Percentiles rank a stretch among this genome's conserved stretches.
These are phyloP conservation scores for Fusarium anthophilum DNA, from an alignment of 2,329 filamentous ascomycete species.

Conservation along the genomic window DNA sequence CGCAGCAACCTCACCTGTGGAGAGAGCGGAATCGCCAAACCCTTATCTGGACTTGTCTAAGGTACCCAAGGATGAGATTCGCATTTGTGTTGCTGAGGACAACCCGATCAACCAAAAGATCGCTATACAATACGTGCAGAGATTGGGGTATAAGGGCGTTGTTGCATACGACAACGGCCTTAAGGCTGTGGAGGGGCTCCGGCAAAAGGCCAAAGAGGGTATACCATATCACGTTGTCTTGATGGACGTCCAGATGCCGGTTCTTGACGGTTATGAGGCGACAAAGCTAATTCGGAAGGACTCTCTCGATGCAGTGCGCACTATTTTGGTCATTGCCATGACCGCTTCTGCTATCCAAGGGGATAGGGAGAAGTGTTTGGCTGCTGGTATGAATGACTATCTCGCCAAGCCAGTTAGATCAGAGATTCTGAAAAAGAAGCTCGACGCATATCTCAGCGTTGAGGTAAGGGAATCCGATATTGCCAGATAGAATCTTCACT, in stretches of 20 bases:
- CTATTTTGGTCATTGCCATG: constrained; percentile 96
- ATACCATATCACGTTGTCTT: constrained; percentile 88
- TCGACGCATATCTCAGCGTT: constrained; percentile 66
- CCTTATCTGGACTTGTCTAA: constrained; percentile 73
- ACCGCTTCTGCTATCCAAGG: constrained; percentile 94
- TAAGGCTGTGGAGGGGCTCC: constrained; percentile 87
- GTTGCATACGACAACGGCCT: constrained; percentile 91
- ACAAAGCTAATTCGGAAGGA: constrained; percentile 85
- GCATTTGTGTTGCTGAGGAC: constrained; percentile 94
- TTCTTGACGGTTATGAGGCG: constrained; percentile 91
- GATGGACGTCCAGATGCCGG: constrained; percentile 97
- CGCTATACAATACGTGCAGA: constrained; percentile 87
- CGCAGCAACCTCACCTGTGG: constrained; percentile 44
- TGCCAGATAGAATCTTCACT: neutral
- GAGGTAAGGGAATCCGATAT: constrained; percentile 39
- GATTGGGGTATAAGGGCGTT: constrained; percentile 82
- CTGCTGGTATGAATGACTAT: constrained; percentile 97
- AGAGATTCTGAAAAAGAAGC: constrained; percentile 84
- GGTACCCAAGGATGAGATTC: constrained; percentile 79
- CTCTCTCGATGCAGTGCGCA: constrained; percentile 76
- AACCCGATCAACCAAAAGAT: constrained; percentile 96
- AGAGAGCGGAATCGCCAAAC: constrained; percentile 52
- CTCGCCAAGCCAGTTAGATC: constrained; percentile 94
- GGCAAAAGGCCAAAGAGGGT: constrained; percentile 74
- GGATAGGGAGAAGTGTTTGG: constrained; percentile 93